Conservation (phyloP, 208 protist genomes). For the Crithidia fasciculata region DNA sequence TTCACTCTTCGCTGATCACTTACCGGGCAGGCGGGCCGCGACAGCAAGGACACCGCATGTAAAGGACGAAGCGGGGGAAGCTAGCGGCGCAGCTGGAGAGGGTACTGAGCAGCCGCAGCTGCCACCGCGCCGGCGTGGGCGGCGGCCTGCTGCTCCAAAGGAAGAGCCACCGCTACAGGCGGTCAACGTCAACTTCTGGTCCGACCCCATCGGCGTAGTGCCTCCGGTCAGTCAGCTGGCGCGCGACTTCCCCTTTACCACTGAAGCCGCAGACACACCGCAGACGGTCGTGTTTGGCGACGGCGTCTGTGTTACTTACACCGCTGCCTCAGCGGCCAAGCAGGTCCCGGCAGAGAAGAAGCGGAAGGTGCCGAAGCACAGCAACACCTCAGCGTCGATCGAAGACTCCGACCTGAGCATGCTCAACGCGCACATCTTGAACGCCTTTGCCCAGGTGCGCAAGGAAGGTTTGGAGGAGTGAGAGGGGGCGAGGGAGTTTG, state of each 20-base stretch:
- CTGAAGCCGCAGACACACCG: constrained; percentile 33
- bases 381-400: constrained; percentile 17
- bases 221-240: constrained; percentile 42
- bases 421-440: constrained; percentile 82
- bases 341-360: constrained; percentile 40
- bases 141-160: constrained; percentile 4
- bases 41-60: no score
- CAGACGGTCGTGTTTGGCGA: constrained; percentile 77
- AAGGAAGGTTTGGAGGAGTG: constrained; percentile 12
- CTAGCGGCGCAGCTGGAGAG: no score
- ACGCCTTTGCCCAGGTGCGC: constrained; percentile 72
- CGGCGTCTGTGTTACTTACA: constrained; percentile 83
- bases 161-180: constrained; percentile 39
- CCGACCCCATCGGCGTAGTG: constrained; percentile 42
- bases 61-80: no score
- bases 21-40: no score
- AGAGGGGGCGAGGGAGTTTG: no score
- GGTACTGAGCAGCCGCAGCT: not conserved
- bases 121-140: not conserved
- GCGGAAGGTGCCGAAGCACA: constrained; percentile 21
- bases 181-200: constrained; percentile 76
- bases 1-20: no score
- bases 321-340: constrained; percentile 61
- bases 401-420: constrained; percentile 76
- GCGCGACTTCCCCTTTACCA: constrained; percentile 51